Base-by-base conservation (phyloP, 2,329 filamentous ascomycete species). In the Calycina marina region DNA sequence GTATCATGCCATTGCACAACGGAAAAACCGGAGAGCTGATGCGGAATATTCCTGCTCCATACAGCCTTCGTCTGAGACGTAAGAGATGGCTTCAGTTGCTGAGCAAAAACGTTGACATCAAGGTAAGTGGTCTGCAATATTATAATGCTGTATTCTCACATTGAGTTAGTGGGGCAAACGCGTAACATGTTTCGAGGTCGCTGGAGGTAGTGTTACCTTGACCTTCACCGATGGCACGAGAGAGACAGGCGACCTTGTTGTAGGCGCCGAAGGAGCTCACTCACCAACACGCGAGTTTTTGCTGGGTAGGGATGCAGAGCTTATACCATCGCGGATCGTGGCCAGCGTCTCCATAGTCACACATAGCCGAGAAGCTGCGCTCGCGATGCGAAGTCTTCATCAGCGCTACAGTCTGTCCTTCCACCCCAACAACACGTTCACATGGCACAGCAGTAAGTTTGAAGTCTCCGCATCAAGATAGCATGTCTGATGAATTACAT, bases 371-470 rank as follows among this genome's bases (percentile, higher is more conserved):
- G 4, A 59, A 67, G 28, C 66, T 67, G 35, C 66, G 62, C 0
- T 58, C 61, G 32, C 59, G 67, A 18, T 66, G 67, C 44, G 64
- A 67, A 38, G 65, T 60, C 5, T 58, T 57, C 13, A 64, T 69
- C 43, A 63, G 62, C 0, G 52, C 55, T 10, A 65, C 58, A 35
- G 30, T 2, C 60, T 63, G 30, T 56, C 57, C n/a, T 70, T 59
- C 37, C 51, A 72, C 11, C 71, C 62, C 4, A 40, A 43, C 27
- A 39, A 44, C 4, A 18, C 36, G 2, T 45, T 48, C 13, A 36
- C 37, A 10, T 51, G 40, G 40, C 30, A 38, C 20, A 43, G 45
- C 17, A 41, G 46, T 46, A 36, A 27, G 40, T 39, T 5, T 2
- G n/a, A n/a, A n/a, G n/a, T n/a, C n/a, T n/a, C n/a, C n/a, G n/a